Conservation (phyloP, 345 rosid species). For the Sapria himalayana region DNA sequence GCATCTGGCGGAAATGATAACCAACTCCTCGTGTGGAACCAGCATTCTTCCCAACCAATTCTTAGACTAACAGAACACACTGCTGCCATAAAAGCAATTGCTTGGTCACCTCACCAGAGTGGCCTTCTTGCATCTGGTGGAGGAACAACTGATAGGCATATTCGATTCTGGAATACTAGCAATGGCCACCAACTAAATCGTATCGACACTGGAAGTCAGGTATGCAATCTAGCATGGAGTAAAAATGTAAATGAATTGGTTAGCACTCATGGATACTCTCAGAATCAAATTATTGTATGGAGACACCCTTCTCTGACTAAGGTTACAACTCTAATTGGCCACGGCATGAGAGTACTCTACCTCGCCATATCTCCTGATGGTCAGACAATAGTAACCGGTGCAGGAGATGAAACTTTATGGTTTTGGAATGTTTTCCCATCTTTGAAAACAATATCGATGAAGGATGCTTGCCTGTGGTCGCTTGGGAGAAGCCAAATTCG, state of each 20-base stretch:
- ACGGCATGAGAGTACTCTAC: constrained; percentile 80
- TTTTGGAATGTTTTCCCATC: constrained; percentile 95
- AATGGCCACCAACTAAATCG: constrained; percentile 70
- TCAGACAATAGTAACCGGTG: constrained; percentile 95
- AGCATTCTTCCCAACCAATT: constrained; percentile 67
- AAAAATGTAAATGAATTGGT: constrained; percentile 92
- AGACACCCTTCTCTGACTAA: constrained; percentile 84
- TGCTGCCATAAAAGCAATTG: constrained; percentile 94
- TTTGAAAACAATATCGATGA: constrained; percentile 54
- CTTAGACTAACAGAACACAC: constrained; percentile 74
- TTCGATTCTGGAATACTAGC: constrained; percentile 87
- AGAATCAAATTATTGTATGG: constrained; percentile 96
- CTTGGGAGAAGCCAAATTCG: constrained; percentile 69
- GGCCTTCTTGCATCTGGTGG: constrained; percentile 93
- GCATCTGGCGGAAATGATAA: constrained; percentile 98
- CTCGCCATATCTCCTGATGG: constrained; percentile 90
- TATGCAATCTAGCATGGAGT: constrained; percentile 94
- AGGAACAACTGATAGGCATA: constrained; percentile 91
- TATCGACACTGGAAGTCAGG: constrained; percentile 96
- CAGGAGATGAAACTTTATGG: constrained; percentile 88
- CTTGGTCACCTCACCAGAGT: constrained; percentile 98
- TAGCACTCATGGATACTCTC: constrained; percentile 94
- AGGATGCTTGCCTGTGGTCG: constrained; percentile 91
- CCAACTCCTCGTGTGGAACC: constrained; percentile 93
- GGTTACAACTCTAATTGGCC: constrained; percentile 85